Evolutionary conservation across 2,329 filamentous ascomycete species (phyloP), one percentile per base, ranked within the genome.

Genomic region (Botrytis galanthina): DNA sequence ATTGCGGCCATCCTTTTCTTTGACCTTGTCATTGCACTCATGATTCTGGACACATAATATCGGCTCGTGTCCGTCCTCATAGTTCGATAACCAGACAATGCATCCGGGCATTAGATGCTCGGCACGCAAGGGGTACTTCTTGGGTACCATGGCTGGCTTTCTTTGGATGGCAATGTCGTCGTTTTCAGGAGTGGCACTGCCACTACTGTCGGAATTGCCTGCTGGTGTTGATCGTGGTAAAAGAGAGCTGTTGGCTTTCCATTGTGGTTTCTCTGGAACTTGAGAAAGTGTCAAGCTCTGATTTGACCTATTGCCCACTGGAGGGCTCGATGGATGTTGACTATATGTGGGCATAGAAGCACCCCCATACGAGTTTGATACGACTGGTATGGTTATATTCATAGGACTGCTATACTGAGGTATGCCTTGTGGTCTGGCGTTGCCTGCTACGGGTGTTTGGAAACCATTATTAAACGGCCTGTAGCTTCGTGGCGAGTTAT

Each of bases 61-160:
- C 1, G 57, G 57, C 9, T 46, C 61, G 29, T 66, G 48, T 12
- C 44, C 44, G 1, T 18, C 39, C 8, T 39, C n/a, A 57, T 44
- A 37, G 7, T 59, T 16, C 0, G 75, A 72, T 0, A 77, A 32
- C 76, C 76, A 77, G 3, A 77, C 68, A 48, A 76, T 75, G 35
- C 67, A 74, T 10, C 76, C 76, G 3, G 72, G 70, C 39, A 71
- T 14, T 8, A 71, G 22, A 35, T 71, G 42, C 10, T 63, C 42
- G 18, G 69, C 32, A 14, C 9, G 14, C 37, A 67, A 26, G 4
- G 9, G 42, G 18, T 39, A 48, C 26, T 54, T 67, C 46, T 54
- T 51, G 16, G 64, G 32, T 29, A 7, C 18, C 46, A 39, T 54
- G 5, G 32, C 29, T 29, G 32, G 29, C 6, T 39, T 54, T n/a